Evolutionary conservation across 139 green algal species (phyloP).

Genomic region (Micromonas pusilla): DNA sequence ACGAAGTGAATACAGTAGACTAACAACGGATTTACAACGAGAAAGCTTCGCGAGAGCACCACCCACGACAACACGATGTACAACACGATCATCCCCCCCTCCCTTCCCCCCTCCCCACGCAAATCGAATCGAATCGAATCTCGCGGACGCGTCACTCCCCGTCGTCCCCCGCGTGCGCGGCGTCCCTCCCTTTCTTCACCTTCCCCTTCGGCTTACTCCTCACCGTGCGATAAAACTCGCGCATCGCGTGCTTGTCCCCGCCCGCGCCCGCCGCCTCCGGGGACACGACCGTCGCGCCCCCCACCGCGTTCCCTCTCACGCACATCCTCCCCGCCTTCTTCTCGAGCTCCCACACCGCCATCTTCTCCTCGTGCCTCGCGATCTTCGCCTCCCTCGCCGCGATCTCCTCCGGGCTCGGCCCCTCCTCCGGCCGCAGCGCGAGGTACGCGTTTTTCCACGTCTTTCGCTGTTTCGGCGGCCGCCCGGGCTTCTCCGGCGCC

Average conservation of each 20-base stretch:
- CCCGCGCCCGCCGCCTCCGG: too few relatives aligned
- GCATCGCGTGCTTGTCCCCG: constrained; percentile 1
- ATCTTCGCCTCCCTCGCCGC: background rate
- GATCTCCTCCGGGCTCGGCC: constrained; percentile 6
- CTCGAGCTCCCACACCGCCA: constrained; percentile 3
- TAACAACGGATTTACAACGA: too few relatives aligned
- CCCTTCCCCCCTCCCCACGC: too few relatives aligned
- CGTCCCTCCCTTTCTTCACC: background rate
- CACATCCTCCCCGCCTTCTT: background rate
- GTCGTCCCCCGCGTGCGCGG: background rate
- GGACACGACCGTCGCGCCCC: background rate
- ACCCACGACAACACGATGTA: too few relatives aligned
- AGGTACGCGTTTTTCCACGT: constrained; percentile 21
- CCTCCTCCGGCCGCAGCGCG: constrained; percentile 14
- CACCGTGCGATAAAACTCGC: constrained; percentile 20
- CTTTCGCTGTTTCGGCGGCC: constrained; percentile 13
- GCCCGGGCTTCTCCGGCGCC: background rate
- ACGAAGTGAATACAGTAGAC: too few relatives aligned
- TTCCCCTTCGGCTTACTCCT: constrained; percentile 11
- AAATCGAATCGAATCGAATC: too few relatives aligned
- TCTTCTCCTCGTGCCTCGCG: background rate
- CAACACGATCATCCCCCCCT: too few relatives aligned
- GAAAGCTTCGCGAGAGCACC: too few relatives aligned
- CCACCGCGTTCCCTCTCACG: background rate
- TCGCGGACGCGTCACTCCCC: too few relatives aligned